Base-by-base conservation (phyloP, 2,329 filamentous ascomycete species). In the Xylariaceae sp. region DNA sequence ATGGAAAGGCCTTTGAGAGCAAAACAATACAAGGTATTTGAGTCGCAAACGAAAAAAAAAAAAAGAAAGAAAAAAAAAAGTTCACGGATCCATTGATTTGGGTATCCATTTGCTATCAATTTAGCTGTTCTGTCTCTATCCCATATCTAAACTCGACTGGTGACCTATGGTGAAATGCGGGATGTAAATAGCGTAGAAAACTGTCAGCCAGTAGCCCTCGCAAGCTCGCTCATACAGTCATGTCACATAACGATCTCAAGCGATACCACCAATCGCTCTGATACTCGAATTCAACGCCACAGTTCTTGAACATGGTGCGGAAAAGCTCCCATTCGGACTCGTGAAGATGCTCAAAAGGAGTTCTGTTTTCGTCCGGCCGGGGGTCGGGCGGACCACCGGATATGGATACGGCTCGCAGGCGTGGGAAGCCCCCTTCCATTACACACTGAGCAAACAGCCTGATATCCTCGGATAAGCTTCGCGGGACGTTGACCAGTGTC, bases 251-350 rank as follows among this genome's bases (percentile, higher is more conserved):
- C 34, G 45, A 55, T 39, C 59, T 46, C 31, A 59, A n/a, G 19
- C 56, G 51, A 50, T 47, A 32, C 59, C 59, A 60, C 59, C 59
- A 60, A 27, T 59, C 54, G 37, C 29, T 55, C 11, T 59, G 56
- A 3, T 50, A 53, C 41, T 59, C 46, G 44, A 61, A 58, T 12
- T 53, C 47, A 4, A 61, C 49, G 40, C 55, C 54, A 5, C 47
- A 46, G 29, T 30, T 41, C 12, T 56, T 43, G 11, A 61, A 61
- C 41, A 61, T 55, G 37, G 39, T 35, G 11, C 59, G 50, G 3
- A 61, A 50, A 8, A 54, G 31, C n/a, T 51, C 42, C 59, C 59
- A 59, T 12, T 60, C 54, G 29, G 48, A 42, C 49, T 57, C 59
- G 27, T 55, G 30, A 5, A 60, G 50, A 4, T 49, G 43, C 11